Evolutionary conservation across 2,329 filamentous ascomycete species (phyloP), one percentile per base, ranked within the genome.

Genomic region (Colletotrichum somersetense): DNA sequence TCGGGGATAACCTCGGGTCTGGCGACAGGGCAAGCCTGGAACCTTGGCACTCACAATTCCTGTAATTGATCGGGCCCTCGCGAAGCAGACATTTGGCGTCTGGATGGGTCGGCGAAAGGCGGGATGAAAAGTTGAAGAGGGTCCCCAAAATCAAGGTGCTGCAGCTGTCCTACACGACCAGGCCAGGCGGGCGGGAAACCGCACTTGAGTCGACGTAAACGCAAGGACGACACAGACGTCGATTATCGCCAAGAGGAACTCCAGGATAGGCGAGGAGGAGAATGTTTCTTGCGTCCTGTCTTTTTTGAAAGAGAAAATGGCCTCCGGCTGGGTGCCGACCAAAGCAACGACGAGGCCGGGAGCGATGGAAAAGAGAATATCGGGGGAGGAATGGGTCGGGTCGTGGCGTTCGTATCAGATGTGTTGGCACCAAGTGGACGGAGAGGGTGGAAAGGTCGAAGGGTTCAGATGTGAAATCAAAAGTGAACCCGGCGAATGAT

Each of bases 41-140:
- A n/a, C 40, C 33, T 52, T 23, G 52, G 26, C 33, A 72, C 69
- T 72, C 59, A 72, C 69, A 44, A 40, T 63, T 72, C 30, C 46
- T 42, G 53, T 30, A 63, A 57, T 62, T 30, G 58, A 57, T 62
- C 44, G 48, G 63, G 12, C 35, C 42, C 68, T 72, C 66, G 69
- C 69, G 61, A 53, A 52, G 66, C 59, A 48, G 66, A 69, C 69
- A 72, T 72, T 66, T 72, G 69, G 65, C 38, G 69, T 58, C 69
- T 56, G 66, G 48, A 61, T 64, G 53, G 69, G 55, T 59, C 53
- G 65, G 66, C 42, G 66, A 40, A 55, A 52, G 46, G 66, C 53
- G 48, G 46, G 58, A 59, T 46, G 53, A 64, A 69, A 69, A 55
- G 66, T 69, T 61, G 61, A 64, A 72, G 62, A 12, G 62, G 59